Base-by-base conservation (phyloP, 176 grass and related monocot genomes). In the Calamus simplicifolius region DNA sequence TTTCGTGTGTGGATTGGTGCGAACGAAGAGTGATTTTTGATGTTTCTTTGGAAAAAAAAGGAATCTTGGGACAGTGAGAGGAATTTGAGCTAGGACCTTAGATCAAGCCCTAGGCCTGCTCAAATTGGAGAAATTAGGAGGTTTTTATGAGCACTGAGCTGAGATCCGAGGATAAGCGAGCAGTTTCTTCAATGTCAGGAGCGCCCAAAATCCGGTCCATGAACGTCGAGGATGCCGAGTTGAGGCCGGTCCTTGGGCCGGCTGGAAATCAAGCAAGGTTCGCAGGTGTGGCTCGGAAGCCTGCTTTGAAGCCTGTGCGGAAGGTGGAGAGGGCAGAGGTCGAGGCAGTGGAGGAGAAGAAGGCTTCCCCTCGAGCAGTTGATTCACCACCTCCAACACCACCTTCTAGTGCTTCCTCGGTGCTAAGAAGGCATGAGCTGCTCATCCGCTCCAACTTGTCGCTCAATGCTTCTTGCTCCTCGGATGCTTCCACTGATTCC, bases 401-500 rank as follows among this genome's bases (percentile, higher is more conserved):
- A 10, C 31, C 59, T n/a, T 52, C 49, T 16, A 58, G 52, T 4
- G 64, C 52, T 17, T 54, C 57, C 16, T 73, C 86, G 0, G 72
- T 75, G 18, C 59, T 85, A 67, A 79, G 87, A 30, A 72, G 87
- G 61, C 81, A 87, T 65, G 92, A 97, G 72, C 67, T 90, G 66
- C 84, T 97, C 28, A 75, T 97, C 27, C 84, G 87, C 18, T 69
- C 62, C 7, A 70, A 49, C 4, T 64, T 80, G 3, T 92, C 81
- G 29, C 75, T 98, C 27, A 87, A 74, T 55, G 87, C 80, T 26
- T 92, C 93, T n/a, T 92, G 79, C 68, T 81, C 87, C 14, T 98
- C 93, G 5, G 93, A 98, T 69, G 76, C 73, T 17, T 98, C 93
- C 54, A 75, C 64, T 21, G 93, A 92, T 53, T 92, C 93, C n/a